Base-by-base conservation (phyloP, 495 filamentous ascomycete species). In the Physcia stellaris region DNA sequence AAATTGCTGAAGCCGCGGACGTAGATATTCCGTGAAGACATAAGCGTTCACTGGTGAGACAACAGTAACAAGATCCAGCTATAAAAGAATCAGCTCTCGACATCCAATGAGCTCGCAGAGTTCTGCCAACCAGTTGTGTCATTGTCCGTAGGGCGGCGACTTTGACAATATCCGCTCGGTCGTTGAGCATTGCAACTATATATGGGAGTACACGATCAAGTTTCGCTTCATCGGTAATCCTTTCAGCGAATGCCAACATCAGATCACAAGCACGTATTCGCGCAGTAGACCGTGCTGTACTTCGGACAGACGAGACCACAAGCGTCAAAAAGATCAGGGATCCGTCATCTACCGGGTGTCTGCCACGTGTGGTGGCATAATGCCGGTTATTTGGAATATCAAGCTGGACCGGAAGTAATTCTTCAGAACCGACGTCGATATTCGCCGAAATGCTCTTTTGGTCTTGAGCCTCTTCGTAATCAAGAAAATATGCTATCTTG, bases 41-140 rank as follows among this genome's bases (percentile, higher is more conserved):
- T 94, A 83, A 11, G 88, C 86, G 56, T 99, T 99, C 35, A 95
- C 80, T 0, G 88, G 92, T 1, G 87, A 94, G 7, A 88, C 80
- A 3, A 87, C 77, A 13, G 73, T 73, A 12, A 99, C 84, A 47
- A 94, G 70, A 50, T 84, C 83, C 42, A 95, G 67, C 55, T 67
- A 45, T 16, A 15, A 23, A 43, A 29, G 2, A 12, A 23, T 45
- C 41, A 41, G 41, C 29, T 40, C 3, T 20, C n/a, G 16, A 24
- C 15, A 10, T 32, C 5, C n/a, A 35, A 28, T 9, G 9, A 13
- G 6, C 3, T 32, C 16, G 13, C 9, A 16, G 9, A 13, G 35
- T 18, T 6, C 0, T 36, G 33, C 64, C 48, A 37, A 67, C 62
- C 40, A 96, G 67, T 49, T 94, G 87, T 2, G 87, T 83, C 48